Evolutionary conservation across 441 rosid species (phyloP), one percentile per base, ranked within the genome.

Genomic region (Syzygium malaccense): DNA sequence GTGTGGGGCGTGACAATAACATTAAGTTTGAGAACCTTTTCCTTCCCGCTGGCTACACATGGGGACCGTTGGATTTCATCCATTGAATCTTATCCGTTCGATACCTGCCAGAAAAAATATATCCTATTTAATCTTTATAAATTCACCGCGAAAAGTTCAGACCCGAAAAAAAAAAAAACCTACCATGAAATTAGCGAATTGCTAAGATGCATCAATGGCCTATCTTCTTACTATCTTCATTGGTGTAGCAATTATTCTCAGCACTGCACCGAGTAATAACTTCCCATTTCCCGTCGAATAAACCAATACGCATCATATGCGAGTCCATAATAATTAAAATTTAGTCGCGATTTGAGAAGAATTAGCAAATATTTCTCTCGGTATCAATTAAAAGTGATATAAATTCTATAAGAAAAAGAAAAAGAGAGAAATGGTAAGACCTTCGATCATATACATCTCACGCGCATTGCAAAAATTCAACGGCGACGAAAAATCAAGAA

Each of bases 161-260:
- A 45, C 48, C 48, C 48, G n/a, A n/a, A n/a, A 45, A 7, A 45
- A 45, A 45, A 41, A 45, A 45, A 18, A 64, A 4, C 2, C 10
- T 10, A 14, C 11, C 20, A 0, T 28, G 68, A 13, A 14, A 60
- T 60, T 0, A 28, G 3, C 8, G 18, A 12, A 60, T 13, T 3
- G 68, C 32, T 28, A 60, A 37, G 14, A 26, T 58, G 15, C 30
- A 26, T 58, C 8, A 13, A 60, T 14, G 13, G 66, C 45, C 45
- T 41, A 41, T 60, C 18, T 26, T 60, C 17, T 60, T 28, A 12
- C 4, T 17, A 60, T 60, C 66, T 60, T 32, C 17, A 60, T 60
- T 6, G 8, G 18, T 13, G 17, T 30, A 64, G 2, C 71, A 4
- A n/a, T n/a, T 14, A 41, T 41, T 41, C 45, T 41, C 45, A 41